Percentiles rank a stretch among this genome's conserved stretches.
These are phyloP conservation scores for Austropuccinia psidii DNA, from an alignment of 1,284 basidiomycete genomes.

Conservation along the genomic window DNA sequence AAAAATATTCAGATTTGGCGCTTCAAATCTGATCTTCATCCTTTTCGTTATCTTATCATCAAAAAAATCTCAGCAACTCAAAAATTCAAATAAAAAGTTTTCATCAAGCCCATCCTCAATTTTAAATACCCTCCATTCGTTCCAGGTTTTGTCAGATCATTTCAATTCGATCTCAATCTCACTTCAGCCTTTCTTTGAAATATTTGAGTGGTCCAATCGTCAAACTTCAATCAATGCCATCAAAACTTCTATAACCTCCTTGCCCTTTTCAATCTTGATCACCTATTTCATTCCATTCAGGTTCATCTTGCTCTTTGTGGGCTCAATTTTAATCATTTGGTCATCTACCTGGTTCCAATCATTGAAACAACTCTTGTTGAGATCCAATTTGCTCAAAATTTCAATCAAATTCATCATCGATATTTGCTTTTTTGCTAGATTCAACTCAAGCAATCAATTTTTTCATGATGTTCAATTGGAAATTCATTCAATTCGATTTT, in stretches of 20 bases:
- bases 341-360: conserved; percentile 46
- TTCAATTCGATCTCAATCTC: neutral
- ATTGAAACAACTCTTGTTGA: conserved; percentile 45
- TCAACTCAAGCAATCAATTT: conserved; percentile 41
- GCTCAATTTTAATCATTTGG: conserved; percentile 45
- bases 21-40: neutral
- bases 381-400: conserved; percentile 37
- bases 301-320: conserved; percentile 43
- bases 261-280: conserved; percentile 44
- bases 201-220: neutral
- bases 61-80: neutral
- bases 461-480: conserved; percentile 34
- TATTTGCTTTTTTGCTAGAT: conserved; percentile 29
- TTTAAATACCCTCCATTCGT: neutral
- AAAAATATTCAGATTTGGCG: neutral
- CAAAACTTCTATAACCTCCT: conserved; percentile 15
- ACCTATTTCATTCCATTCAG: conserved; percentile 43
- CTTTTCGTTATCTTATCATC: neutral
- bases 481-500: neutral
- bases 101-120: neutral
- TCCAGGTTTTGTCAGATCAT: conserved; percentile 26
- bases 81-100: neutral
- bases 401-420: neutral
- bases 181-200: neutral
- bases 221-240: neutral